Evolutionary conservation across 192 early-diverging fungal species (phyloP).

Genomic region (Umbelopsis ramanniana): DNA sequence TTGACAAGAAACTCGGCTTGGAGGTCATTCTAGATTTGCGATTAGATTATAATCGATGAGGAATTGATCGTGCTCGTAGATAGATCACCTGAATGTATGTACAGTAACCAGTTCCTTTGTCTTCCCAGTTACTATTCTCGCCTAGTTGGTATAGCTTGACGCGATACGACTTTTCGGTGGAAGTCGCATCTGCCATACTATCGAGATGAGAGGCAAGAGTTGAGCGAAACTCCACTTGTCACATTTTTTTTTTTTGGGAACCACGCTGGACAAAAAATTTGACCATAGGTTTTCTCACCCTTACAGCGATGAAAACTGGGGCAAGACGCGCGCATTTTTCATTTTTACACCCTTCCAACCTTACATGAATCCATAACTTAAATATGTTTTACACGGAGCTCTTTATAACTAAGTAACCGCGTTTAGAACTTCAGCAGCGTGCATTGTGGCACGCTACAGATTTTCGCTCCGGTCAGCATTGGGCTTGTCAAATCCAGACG

Average conservation of each 20-base stretch:
- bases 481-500: too few relatives aligned
- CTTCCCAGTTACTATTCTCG: slow-evolving; percentile 73
- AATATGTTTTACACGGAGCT: too few relatives aligned
- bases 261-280: neutral
- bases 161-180: slow-evolving; percentile 43
- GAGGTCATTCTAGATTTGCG: slow-evolving; percentile 19
- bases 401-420: too few relatives aligned
- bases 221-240: slow-evolving; percentile 14
- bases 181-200: slow-evolving; percentile 47
- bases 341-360: too few relatives aligned
- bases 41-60: slow-evolving; percentile 22
- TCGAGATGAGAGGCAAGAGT: slow-evolving; percentile 10
- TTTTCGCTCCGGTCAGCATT: too few relatives aligned
- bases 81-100: slow-evolving; percentile 57
- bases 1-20: slow-evolving; percentile 58
- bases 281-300: neutral
- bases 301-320: too few relatives aligned
- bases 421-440: too few relatives aligned
- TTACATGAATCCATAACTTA: too few relatives aligned
- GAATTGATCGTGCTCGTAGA: slow-evolving; percentile 18
- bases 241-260: slow-evolving; percentile 1
- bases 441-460: too few relatives aligned
- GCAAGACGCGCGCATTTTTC: too few relatives aligned
- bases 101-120: slow-evolving; percentile 87
- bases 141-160: slow-evolving; percentile 89